Evolutionary conservation across 1,284 basidiomycete genomes (phyloP).

Genomic region (Marasmius tenuissimus): DNA sequence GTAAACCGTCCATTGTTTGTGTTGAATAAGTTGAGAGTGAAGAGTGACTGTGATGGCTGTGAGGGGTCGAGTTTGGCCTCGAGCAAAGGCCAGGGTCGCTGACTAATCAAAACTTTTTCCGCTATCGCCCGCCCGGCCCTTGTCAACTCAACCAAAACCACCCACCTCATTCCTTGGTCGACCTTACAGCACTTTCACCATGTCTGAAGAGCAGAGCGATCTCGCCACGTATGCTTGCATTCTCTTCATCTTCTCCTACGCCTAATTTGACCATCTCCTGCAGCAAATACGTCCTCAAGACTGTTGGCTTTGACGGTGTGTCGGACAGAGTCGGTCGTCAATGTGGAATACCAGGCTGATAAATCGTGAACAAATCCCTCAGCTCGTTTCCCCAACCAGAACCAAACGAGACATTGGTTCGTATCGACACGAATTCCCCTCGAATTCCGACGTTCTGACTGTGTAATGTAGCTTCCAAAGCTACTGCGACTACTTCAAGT

Average conservation of each 20-base stretch:
- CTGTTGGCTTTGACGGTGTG: slow-evolving; percentile 84
- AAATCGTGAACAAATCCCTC: slow-evolving; percentile 3
- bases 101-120: slow-evolving; percentile 25
- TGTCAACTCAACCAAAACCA: slow-evolving; percentile 10
- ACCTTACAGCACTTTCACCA: slow-evolving; percentile 32
- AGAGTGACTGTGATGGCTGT: not conserved
- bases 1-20: slow-evolving; percentile 76
- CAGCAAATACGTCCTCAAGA: slow-evolving; percentile 84
- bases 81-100: not conserved
- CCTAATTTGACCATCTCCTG: slow-evolving; percentile 14
- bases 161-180: slow-evolving; percentile 13
- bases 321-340: slow-evolving; percentile 8
- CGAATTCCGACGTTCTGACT: not conserved
- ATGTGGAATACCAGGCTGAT: slow-evolving; percentile 3
- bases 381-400: slow-evolving; percentile 95
- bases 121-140: slow-evolving; percentile 35
- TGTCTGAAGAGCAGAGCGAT: slow-evolving; percentile 59
- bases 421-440: slow-evolving; percentile 19
- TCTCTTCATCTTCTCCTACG: not conserved
- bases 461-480: slow-evolving; percentile 77
- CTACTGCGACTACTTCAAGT: slow-evolving; percentile 98
- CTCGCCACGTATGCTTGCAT: slow-evolving; percentile 49
- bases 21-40: not conserved
- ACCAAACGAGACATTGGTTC: slow-evolving; percentile 94
- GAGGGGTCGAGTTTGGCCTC: slow-evolving; percentile 1